phyloP scores from a whole-genome alignment of 1,284 basidiomycete genomes.

The Spongiforma sp. region DNA sequence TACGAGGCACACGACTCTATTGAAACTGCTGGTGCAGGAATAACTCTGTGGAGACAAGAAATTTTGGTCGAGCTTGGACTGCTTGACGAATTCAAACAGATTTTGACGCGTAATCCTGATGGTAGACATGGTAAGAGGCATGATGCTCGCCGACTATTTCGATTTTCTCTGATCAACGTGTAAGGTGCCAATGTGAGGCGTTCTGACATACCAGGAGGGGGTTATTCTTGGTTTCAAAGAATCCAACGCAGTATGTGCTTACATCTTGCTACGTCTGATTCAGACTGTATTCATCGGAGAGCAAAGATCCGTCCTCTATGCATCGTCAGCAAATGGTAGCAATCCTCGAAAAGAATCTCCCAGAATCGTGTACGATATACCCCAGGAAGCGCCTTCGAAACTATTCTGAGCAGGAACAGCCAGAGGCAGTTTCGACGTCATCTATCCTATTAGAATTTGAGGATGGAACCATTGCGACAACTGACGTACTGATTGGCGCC shows the following conservation, averaged over 20 bases:
- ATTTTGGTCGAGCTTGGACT: conserved; percentile 21
- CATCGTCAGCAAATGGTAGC: conserved; percentile 32
- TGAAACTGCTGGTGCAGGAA: conserved; percentile 19
- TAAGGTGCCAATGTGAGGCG: background rate
- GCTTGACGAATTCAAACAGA: conserved; percentile 5
- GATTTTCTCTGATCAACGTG: background rate
- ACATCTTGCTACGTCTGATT: background rate
- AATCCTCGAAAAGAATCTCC: conserved; percentile 22
- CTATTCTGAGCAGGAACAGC: conserved; percentile 9
- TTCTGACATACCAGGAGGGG: conserved; percentile 21
- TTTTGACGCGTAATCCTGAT: background rate
- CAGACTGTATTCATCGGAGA: background rate
- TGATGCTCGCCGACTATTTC: background rate
- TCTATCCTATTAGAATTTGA: conserved; percentile 16
- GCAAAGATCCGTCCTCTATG: conserved; percentile 18
- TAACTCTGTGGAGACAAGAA: conserved; percentile 14
- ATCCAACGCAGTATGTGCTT: conserved; percentile 5
- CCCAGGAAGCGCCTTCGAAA: conserved; percentile 18
- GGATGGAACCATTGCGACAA: conserved; percentile 18
- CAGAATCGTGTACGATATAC: conserved; percentile 25
- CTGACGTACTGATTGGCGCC: conserved; percentile 24
- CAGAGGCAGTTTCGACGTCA: no score
- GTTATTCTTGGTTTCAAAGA: conserved; percentile 25
- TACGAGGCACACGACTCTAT: conserved; percentile 23
- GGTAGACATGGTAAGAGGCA: background rate